phyloP scores from a whole-genome alignment of 331 rosid genomes.

The Stylosanthes scabra region DNA sequence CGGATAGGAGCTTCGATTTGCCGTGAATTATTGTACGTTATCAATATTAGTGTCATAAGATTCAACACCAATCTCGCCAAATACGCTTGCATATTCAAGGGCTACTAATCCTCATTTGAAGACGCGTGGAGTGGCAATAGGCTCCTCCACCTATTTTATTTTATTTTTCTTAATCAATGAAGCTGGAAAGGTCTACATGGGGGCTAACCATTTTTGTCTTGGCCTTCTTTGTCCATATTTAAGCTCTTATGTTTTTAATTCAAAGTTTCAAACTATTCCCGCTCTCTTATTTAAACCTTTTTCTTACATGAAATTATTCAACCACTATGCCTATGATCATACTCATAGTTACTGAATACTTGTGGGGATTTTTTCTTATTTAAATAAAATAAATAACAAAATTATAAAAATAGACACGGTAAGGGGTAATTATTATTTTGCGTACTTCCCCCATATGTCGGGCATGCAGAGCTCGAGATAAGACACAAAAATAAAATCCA shows the following conservation, averaged over 20 bases:
- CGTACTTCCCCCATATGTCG: too few species aligned
- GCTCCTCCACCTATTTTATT: constrained; percentile 32
- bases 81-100: background rate
- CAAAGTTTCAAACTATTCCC: constrained; percentile 16
- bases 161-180: constrained; percentile 11
- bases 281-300: constrained; percentile 1
- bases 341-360: background rate
- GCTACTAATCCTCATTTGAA: constrained; percentile 6
- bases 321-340: background rate
- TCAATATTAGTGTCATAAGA: too few species aligned
- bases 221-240: constrained; percentile 43
- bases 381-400: too few species aligned
- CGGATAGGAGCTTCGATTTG: too few species aligned
- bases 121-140: constrained; percentile 30
- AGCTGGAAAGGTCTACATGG: constrained; percentile 34
- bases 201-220: constrained; percentile 49
- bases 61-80: background rate
- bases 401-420: too few species aligned
- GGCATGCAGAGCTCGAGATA: too few species aligned
- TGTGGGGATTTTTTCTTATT: too few species aligned
- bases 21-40: too few species aligned
- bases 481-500: too few species aligned
- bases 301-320: background rate
- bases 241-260: background rate
- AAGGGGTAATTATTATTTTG: too few species aligned